Percentiles rank a stretch among this genome's conserved stretches.
These are phyloP conservation scores for Talaromyces sp. DNA, from an alignment of 2,329 filamentous ascomycete species.

Conservation along the genomic window DNA sequence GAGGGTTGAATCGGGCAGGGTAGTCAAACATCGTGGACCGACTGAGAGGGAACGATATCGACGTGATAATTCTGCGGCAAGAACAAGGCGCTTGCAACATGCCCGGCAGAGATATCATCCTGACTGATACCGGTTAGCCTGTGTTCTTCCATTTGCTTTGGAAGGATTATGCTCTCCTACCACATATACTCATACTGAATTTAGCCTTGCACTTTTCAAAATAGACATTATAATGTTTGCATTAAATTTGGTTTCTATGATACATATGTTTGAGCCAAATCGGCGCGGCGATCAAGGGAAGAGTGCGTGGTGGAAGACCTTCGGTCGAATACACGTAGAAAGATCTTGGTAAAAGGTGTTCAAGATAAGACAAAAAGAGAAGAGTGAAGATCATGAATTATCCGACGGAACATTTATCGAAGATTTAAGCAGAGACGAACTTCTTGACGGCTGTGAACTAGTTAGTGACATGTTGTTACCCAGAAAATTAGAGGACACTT, in stretches of 20 bases:
- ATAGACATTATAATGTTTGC: conserved; percentile 6
- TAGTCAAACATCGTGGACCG: conserved; percentile 26
- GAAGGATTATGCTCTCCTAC: background rate
- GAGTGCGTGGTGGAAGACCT: background rate
- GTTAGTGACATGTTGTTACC: conserved; percentile 22
- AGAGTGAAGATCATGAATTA: background rate
- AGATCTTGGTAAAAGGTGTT: background rate
- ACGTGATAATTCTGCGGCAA: conserved; percentile 21
- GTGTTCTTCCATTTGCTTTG: background rate
- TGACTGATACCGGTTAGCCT: conserved; percentile 22
- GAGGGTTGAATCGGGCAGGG: conserved; percentile 23
- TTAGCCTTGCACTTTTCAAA: background rate
- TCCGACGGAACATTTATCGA: background rate
- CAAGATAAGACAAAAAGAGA: background rate
- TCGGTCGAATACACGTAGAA: background rate
- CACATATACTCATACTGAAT: background rate
- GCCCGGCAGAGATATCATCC: conserved; percentile 34
- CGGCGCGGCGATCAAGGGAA: background rate
- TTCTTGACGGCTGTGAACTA: conserved; percentile 64
- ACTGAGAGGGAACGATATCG: conserved; percentile 17
- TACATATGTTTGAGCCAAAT: conserved; percentile 12
- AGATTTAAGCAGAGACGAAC: conserved; percentile 68
- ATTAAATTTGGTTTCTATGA: conserved; percentile 16
- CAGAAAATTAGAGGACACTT: conserved; percentile 26
- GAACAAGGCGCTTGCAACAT: conserved; percentile 28